Evolutionary conservation across 352 stramenopile genomes (phyloP).

Genomic region (Phytophthora agathidicida): DNA sequence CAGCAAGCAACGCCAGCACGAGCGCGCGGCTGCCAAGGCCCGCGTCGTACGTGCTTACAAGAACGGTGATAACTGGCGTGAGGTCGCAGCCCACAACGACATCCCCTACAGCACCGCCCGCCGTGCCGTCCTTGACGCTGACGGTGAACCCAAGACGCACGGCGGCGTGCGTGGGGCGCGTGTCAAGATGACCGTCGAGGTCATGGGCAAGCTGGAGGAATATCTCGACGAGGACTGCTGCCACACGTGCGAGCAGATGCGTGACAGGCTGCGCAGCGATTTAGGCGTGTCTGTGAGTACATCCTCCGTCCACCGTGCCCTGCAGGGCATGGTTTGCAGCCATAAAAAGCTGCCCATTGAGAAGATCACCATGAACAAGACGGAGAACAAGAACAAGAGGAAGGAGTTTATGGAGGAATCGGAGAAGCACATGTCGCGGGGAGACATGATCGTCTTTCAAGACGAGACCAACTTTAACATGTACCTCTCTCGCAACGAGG

Average conservation of each 20-base stretch:
- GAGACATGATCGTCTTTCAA: conserved; percentile 11
- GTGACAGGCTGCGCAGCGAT: conserved; percentile 5
- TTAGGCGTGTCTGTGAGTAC: conserved; percentile 9
- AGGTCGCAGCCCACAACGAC: conserved; percentile 8
- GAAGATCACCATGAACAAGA: conserved; percentile 17
- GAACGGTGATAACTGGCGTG: background rate
- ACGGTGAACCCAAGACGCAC: background rate
- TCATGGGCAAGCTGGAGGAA: background rate
- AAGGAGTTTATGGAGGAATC: conserved; percentile 13
- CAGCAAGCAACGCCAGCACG: background rate
- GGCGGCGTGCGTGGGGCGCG: background rate
- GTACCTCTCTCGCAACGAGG: background rate
- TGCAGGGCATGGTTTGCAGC: conserved; percentile 26
- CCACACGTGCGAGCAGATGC: background rate
- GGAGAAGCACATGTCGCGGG: background rate
- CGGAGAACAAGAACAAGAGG: conserved; percentile 19
- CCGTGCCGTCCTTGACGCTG: background rate
- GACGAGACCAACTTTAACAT: background rate
- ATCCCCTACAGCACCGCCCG: conserved; percentile 4
- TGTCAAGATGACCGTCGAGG: background rate
- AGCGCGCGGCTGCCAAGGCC: background rate
- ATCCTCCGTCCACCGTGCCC: conserved; percentile 4
- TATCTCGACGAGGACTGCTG: background rate
- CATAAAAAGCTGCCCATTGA: conserved; percentile 23
- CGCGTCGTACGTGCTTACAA: background rate